Base-by-base conservation (phyloP, 768 basidiomycete genomes). In the Butyriboletus loyo region DNA sequence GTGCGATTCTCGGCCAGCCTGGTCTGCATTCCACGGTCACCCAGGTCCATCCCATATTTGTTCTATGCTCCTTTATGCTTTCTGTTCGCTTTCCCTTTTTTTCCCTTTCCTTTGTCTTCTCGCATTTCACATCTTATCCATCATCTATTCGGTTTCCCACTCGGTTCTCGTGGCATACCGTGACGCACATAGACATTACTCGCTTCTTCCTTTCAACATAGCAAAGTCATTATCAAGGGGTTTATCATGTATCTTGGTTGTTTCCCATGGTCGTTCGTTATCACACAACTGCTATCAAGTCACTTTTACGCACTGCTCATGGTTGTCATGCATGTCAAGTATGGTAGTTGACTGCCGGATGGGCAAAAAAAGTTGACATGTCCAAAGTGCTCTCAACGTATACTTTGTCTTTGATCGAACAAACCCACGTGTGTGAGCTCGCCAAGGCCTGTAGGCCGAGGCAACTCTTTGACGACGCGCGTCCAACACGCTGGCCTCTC, bases 81-180 rank as follows among this genome's bases (percentile, higher is more conserved):
- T 66, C 49, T 68, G 40, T 44, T 59, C 36, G 57, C 53, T 64
- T 54, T 62, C 5, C 28, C 36, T 43, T 40, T 38, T 34, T n/a
- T 44, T 59, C 36, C 55, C 53, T 64, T 54, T 62, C 5, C 28
- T 35, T 43, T 40, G 36, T 34, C 39, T 45, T 42, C 34, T 44
- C 46, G 28, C 44, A 46, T 14, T 57, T 45, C 44, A 42, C 64
- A 53, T 64, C 56, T 68, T 68, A 66, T 70, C 65, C 49, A 53
- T 68, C 68, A 68, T 56, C 62, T 68, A 68, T 68, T 66, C 55
- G 59, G 54, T 55, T 39, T 15, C 22, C 46, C 32, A 15, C 53
- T 43, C 49, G 54, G 31, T 52, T 24, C 60, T 59, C 15, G 35
- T 68, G 43, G 58, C 49, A 65, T 61, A 59, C 53, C 57, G 66